A percentile compares a stretch with the other conserved stretches of the same genome.
phyloP scores from a whole-genome alignment of 345 rosid genomes.

The Sonneratia alba region DNA sequence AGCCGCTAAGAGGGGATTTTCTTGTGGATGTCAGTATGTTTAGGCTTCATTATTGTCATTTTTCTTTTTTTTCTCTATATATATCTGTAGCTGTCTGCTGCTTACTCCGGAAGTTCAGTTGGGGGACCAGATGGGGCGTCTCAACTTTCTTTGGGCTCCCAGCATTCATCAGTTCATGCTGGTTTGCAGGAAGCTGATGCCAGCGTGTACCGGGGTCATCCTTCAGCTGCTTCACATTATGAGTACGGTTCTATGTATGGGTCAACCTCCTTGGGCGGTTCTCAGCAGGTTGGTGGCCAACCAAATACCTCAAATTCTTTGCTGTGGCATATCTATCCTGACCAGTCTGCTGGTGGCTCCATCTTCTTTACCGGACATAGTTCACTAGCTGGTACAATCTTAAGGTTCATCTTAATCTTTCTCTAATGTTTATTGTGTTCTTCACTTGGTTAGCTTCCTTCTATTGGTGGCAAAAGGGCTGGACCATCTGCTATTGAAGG shows the following conservation, averaged over 20 bases:
- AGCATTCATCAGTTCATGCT: conserved; percentile 50
- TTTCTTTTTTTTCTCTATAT: background rate
- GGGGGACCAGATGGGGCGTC: conserved; percentile 57
- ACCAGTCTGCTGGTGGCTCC: background rate
- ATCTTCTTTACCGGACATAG: background rate
- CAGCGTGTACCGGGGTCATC: conserved; percentile 53
- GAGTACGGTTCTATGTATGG: conserved; percentile 67
- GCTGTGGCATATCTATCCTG: background rate
- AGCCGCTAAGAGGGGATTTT: background rate
- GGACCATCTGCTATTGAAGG: conserved; percentile 53
- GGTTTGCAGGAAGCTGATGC: conserved; percentile 58
- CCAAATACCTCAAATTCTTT: background rate
- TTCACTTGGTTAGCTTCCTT: conserved; percentile 25
- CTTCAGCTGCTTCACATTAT: conserved; percentile 52
- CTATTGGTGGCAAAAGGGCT: conserved; percentile 37
- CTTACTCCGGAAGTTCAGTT: conserved; percentile 54
- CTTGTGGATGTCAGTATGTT: background rate
- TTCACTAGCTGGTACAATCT: background rate
- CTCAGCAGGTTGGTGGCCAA: conserved; percentile 50
- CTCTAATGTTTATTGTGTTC: background rate
- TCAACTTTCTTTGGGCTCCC: conserved; percentile 50
- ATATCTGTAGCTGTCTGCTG: conserved; percentile 41
- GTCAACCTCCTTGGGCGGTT: conserved; percentile 40
- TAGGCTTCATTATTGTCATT: conserved; percentile 3
- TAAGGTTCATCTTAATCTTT: background rate